Evolutionary conservation across 306 rosid species (phyloP).

Genomic region (Quercus mongolica): DNA sequence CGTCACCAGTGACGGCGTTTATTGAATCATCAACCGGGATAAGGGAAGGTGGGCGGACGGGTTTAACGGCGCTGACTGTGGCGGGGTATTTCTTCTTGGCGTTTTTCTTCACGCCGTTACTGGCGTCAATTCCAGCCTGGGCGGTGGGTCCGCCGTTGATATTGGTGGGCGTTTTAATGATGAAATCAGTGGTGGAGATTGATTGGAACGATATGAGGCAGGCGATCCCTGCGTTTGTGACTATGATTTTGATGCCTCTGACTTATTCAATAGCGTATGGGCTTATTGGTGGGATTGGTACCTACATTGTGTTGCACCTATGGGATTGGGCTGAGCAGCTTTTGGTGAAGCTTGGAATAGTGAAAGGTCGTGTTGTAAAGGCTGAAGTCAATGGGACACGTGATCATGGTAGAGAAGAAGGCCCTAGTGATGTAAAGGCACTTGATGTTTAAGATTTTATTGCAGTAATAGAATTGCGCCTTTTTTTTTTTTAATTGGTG

Average conservation of each 20-base stretch:
- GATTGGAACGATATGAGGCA: conserved; percentile 91
- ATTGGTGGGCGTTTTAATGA: conserved; percentile 92
- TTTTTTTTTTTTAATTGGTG: conserved; percentile 10
- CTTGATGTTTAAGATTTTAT: conserved; percentile 23
- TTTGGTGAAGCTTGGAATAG: conserved; percentile 31
- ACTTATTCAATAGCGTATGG: conserved; percentile 92
- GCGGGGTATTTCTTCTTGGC: conserved; percentile 67
- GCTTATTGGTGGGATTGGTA: conserved; percentile 88
- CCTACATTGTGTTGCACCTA: conserved; percentile 56
- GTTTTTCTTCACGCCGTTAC: conserved; percentile 81
- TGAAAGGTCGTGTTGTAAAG: not conserved
- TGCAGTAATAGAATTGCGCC: not conserved
- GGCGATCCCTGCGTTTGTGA: conserved; percentile 90
- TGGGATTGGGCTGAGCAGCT: conserved; percentile 59
- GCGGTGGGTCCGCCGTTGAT: conserved; percentile 99
- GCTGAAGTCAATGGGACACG: conserved; percentile 31
- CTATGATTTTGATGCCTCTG: conserved; percentile 78
- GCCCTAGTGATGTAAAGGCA: conserved; percentile 7
- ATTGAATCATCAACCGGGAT: conserved; percentile 92
- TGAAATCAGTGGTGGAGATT: conserved; percentile 87
- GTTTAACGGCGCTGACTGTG: conserved; percentile 78
- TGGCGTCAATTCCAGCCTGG: conserved; percentile 98
- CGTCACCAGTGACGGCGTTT: conserved; percentile 90
- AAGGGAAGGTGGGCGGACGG: conserved; percentile 91
- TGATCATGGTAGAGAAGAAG: not conserved